These are phyloP conservation scores for Oryza brachyantha DNA, from an alignment of 176 grass and related monocot species.

Conservation along the genomic window DNA sequence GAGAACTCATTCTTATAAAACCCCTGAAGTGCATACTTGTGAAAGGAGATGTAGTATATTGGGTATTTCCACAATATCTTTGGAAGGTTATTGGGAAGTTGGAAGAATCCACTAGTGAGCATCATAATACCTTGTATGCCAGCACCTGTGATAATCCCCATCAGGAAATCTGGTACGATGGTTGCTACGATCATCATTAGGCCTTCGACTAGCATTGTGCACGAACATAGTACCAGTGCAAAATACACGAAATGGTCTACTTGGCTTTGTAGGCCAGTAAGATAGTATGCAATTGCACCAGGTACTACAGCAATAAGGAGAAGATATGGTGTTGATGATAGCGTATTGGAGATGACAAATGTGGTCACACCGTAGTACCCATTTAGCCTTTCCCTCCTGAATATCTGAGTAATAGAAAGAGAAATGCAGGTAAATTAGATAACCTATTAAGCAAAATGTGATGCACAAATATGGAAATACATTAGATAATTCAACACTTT, in stretches of 20 bases:
- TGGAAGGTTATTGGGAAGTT: slow-evolving; percentile 38
- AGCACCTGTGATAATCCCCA: slow-evolving; percentile 63
- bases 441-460: background rate
- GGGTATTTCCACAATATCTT: slow-evolving; percentile 61
- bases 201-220: slow-evolving; percentile 50
- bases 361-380: slow-evolving; percentile 45
- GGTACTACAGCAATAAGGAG: slow-evolving; percentile 36
- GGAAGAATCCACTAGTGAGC: slow-evolving; percentile 54
- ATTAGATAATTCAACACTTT: background rate
- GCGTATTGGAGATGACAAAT: slow-evolving; percentile 51
- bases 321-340: slow-evolving; percentile 51
- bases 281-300: slow-evolving; percentile 51
- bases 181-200: slow-evolving; percentile 61
- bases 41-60: slow-evolving; percentile 51
- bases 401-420: no score
- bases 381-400: slow-evolving; percentile 49
- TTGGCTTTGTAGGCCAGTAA: slow-evolving; percentile 32
- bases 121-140: slow-evolving; percentile 62
- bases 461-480: background rate
- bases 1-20: slow-evolving; percentile 61
- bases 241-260: slow-evolving; percentile 50
- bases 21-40: slow-evolving; percentile 55
- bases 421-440: no score
- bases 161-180: slow-evolving; percentile 52
- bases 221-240: slow-evolving; percentile 23